phyloP scores from a whole-genome alignment of 2,329 filamentous ascomycete genomes.

The Amylocarpus encephaloides region DNA sequence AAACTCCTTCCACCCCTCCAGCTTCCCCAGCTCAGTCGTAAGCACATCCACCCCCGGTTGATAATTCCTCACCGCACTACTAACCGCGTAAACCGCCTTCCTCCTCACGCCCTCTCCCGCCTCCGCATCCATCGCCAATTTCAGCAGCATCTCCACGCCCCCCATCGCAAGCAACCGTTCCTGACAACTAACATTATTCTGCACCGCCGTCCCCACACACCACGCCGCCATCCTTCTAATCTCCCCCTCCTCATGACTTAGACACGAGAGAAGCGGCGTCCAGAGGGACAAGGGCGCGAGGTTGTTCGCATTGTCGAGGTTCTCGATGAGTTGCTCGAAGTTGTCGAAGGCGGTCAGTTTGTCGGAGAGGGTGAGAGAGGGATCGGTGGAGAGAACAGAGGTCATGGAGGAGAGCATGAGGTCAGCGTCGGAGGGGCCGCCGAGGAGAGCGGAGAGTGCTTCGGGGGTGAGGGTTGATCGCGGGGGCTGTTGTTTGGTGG shows the following conservation, averaged over 20 bases:
- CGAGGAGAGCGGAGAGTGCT: slow-evolving; percentile 67
- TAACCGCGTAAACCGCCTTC: slow-evolving; percentile 87
- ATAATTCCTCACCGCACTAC: slow-evolving; percentile 80
- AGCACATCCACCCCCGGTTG: slow-evolving; percentile 73
- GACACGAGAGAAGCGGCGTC: slow-evolving; percentile 67
- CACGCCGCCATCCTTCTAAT: slow-evolving; percentile 83
- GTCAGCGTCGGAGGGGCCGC: slow-evolving; percentile 83
- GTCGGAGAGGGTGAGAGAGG: slow-evolving; percentile 63
- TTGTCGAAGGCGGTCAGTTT: slow-evolving; percentile 88
- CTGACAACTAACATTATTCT: slow-evolving; percentile 87
- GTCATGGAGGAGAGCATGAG: slow-evolving; percentile 83
- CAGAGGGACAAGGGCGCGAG: slow-evolving; percentile 73
- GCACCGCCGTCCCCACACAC: slow-evolving; percentile 89
- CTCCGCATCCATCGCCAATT: slow-evolving; percentile 46
- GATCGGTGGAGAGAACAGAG: slow-evolving; percentile 57
- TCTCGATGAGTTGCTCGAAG: slow-evolving; percentile 87
- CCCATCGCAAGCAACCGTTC: slow-evolving; percentile 59
- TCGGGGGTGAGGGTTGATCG: slow-evolving; percentile 55
- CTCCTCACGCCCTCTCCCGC: slow-evolving; percentile 61
- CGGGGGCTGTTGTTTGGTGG: no score
- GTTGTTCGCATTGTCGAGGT: slow-evolving; percentile 95
- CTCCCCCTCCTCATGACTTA: slow-evolving; percentile 63
- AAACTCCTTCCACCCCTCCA: slow-evolving; percentile 47
- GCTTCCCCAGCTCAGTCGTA: slow-evolving; percentile 52
- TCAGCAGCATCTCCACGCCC: slow-evolving; percentile 64